These are phyloP conservation scores for Xylariaceae sp. DNA, from an alignment of 2,329 filamentous ascomycete genomes.

Conservation along the genomic window DNA sequence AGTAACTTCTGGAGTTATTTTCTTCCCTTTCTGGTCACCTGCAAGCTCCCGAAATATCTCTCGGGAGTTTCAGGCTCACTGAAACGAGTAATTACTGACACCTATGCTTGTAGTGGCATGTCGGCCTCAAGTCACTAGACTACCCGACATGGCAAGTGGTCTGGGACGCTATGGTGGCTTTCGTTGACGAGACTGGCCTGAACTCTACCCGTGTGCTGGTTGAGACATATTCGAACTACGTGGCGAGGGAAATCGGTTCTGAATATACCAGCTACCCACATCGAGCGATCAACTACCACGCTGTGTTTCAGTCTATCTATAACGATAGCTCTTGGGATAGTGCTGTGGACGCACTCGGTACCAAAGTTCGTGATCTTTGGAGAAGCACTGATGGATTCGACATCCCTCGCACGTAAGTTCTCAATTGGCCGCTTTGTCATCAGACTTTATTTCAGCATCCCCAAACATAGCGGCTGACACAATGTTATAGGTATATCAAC, in stretches of 20 bases:
- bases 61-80: no score
- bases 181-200: background rate
- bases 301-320: slow-evolving; percentile 1
- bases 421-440: background rate
- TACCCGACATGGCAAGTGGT: background rate
- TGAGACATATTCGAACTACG: slow-evolving; percentile 2
- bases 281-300: slow-evolving; percentile 1
- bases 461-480: background rate
- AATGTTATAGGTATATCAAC: background rate
- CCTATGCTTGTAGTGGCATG: no score
- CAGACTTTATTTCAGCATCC: background rate
- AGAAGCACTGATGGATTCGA: slow-evolving; percentile 1
- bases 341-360: background rate
- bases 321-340: background rate
- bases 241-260: background rate
- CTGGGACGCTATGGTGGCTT: background rate
- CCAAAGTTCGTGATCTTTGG: background rate
- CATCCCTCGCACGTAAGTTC: background rate
- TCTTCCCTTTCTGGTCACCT: no score
- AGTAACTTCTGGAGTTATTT: no score
- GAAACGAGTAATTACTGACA: no score
- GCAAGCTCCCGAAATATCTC: no score
- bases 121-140: background rate
- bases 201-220: background rate
- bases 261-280: background rate